phyloP scores from a whole-genome alignment of 108 stramenopile genomes.

The Fistulifera solaris region DNA sequence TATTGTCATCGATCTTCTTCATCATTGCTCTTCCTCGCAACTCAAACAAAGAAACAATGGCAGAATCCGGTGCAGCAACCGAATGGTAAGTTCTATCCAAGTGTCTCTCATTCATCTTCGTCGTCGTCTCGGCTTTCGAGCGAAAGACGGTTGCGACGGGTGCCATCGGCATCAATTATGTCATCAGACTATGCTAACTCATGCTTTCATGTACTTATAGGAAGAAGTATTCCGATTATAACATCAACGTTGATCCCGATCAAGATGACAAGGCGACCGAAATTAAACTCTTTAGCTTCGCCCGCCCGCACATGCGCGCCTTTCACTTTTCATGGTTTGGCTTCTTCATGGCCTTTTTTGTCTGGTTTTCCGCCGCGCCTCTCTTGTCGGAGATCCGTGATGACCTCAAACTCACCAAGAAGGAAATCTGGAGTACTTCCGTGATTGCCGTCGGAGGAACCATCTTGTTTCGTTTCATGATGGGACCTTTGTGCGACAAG shows the following conservation, averaged over 20 bases:
- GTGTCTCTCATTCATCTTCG: no score
- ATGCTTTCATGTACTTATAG: no score
- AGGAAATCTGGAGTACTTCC: constrained; percentile 78
- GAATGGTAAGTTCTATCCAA: no score
- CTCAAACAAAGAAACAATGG: no score
- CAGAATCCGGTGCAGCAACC: no score
- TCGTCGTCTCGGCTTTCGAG: no score
- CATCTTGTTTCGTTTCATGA: constrained; percentile 57
- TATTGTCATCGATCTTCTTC: no score
- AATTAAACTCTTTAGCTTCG: constrained; percentile 52
- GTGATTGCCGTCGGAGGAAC: constrained; percentile 61
- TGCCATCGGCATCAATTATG: no score
- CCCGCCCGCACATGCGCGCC: constrained; percentile 70
- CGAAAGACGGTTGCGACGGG: no score
- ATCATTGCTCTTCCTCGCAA: no score
- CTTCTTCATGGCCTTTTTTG: constrained; percentile 84
- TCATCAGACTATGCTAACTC: no score
- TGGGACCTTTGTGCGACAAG: constrained; percentile 70
- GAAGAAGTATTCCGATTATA: constrained; percentile 56
- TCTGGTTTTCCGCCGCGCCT: constrained; percentile 88
- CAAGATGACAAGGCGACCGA: constrained; percentile 65
- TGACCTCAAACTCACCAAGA: constrained; percentile 45
- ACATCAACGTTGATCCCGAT: constrained; percentile 57
- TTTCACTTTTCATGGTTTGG: constrained; percentile 63
- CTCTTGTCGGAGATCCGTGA: constrained; percentile 61